Conservation (phyloP, 108 stramenopile species). For the Pinguiococcus pyrenoidosus region DNA sequence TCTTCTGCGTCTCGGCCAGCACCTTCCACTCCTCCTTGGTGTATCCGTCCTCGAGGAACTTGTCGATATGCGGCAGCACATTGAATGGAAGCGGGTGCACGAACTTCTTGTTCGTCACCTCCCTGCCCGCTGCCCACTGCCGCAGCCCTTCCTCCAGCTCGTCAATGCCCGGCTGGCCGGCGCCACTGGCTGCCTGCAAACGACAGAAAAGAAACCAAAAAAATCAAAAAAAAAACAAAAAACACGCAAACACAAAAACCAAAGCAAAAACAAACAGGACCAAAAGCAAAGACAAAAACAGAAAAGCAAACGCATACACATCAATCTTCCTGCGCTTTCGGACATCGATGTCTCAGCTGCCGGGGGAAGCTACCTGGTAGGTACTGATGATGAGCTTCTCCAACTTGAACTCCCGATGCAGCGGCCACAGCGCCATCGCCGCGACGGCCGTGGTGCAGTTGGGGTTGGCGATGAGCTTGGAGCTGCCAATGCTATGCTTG, state of each 20-base stretch:
- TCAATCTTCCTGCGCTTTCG: no score
- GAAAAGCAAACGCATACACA: no score
- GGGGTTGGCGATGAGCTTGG: slow-evolving; percentile 30
- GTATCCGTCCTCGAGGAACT: slow-evolving; percentile 19
- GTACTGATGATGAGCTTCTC: slow-evolving; percentile 21
- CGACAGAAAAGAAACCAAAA: no score
- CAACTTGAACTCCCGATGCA: slow-evolving; percentile 9
- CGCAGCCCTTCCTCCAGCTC: slow-evolving; percentile 18
- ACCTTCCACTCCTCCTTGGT: slow-evolving; percentile 40
- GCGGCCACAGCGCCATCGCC: slow-evolving; percentile 22
- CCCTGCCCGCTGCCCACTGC: slow-evolving; percentile 8
- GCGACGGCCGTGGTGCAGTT: slow-evolving; percentile 36
- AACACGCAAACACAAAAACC: no score
- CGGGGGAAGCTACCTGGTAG: slow-evolving; percentile 36
- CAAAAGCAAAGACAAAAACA: no score
- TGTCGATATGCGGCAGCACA: slow-evolving; percentile 23
- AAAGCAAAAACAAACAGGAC: no score
- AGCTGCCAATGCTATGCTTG: slow-evolving; percentile 5
- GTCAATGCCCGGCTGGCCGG: slow-evolving; percentile 26
- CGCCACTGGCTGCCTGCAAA: no score
- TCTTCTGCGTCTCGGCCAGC: slow-evolving; percentile 22
- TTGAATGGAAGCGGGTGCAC: slow-evolving; percentile 25
- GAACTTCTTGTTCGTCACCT: slow-evolving; percentile 11
- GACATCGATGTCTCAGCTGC: no score
- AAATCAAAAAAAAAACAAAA: no score